Conservation (phyloP, 441 rosid genomes). For the Lagerstroemia fauriei region DNA sequence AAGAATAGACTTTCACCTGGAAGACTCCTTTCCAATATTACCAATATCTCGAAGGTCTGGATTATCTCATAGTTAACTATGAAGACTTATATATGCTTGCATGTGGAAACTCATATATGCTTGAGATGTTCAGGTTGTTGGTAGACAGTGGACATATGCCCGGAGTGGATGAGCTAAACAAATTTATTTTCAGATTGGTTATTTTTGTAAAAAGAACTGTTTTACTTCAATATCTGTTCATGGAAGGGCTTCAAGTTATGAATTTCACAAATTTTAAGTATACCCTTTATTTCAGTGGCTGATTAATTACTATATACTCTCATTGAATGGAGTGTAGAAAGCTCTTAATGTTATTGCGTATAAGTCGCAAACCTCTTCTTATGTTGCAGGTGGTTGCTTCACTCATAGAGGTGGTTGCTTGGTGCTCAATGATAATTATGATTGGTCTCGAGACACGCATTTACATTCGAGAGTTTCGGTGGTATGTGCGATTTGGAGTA, state of each 20-base stretch:
- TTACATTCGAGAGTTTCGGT: constrained; percentile 23
- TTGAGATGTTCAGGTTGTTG: not conserved
- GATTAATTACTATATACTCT: not conserved
- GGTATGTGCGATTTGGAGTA: constrained; percentile 28
- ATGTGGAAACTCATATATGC: not conserved
- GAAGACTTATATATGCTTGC: not conserved
- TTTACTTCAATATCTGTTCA: not conserved
- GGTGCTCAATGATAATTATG: constrained; percentile 28
- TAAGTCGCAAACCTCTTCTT: not conserved
- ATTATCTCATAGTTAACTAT: not conserved
- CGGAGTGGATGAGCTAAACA: not conserved
- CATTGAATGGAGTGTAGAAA: not conserved
- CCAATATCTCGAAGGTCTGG: not conserved
- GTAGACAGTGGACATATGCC: not conserved
- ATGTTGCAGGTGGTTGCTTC: constrained; percentile 17
- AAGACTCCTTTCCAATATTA: not conserved
- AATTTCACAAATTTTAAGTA: no score
- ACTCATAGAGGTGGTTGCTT: constrained; percentile 18
- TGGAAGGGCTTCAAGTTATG: not conserved
- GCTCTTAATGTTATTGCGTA: not conserved
- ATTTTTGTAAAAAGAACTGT: not conserved
- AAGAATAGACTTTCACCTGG: no score
- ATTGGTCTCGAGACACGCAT: constrained; percentile 11
- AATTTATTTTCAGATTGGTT: not conserved
- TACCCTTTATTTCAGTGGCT: not conserved